phyloP scores from a whole-genome alignment of 768 basidiomycete species.

The Termitomyces sp. region DNA sequence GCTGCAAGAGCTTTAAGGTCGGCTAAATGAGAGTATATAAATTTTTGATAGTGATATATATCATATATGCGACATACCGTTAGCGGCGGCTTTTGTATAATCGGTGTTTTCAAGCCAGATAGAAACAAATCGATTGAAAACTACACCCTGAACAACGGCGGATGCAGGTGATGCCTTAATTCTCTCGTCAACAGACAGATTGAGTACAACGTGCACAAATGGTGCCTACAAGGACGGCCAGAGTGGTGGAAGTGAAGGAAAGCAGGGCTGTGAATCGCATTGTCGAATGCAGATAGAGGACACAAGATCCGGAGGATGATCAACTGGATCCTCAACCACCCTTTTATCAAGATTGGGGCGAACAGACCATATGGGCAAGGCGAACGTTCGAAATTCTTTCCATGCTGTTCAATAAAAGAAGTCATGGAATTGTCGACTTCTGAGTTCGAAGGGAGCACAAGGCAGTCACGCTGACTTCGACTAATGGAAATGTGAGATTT shows the following conservation, averaged over 20 bases:
- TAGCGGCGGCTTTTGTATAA: slow-evolving; percentile 26
- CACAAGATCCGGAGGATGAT: not conserved
- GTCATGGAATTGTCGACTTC: not conserved
- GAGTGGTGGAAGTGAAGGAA: not conserved
- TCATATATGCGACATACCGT: slow-evolving; percentile 9
- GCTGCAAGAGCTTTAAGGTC: slow-evolving; percentile 32
- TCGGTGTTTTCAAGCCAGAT: slow-evolving; percentile 67
- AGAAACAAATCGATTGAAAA: slow-evolving; percentile 23
- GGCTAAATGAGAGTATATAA: slow-evolving; percentile 1
- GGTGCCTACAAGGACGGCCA: not conserved
- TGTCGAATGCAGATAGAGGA: not conserved
- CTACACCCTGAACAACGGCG: slow-evolving; percentile 17
- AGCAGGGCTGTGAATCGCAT: slow-evolving; percentile 1
- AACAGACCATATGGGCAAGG: slow-evolving; percentile 2
- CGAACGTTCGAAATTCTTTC: slow-evolving; percentile 1
- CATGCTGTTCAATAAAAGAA: not conserved
- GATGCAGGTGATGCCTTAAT: slow-evolving; percentile 1
- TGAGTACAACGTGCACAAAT: not conserved
- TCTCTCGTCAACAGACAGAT: not conserved
- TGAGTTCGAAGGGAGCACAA: not conserved
- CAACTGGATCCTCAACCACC: not conserved
- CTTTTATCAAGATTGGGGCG: not conserved
- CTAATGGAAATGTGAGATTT: not conserved
- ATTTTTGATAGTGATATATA: not conserved
- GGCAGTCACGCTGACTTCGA: not conserved